Percentiles rank a stretch among this genome's conserved stretches.
phyloP scores from a whole-genome alignment of 2,329 filamentous ascomycete genomes.

The Trichoderma brevicompactum region DNA sequence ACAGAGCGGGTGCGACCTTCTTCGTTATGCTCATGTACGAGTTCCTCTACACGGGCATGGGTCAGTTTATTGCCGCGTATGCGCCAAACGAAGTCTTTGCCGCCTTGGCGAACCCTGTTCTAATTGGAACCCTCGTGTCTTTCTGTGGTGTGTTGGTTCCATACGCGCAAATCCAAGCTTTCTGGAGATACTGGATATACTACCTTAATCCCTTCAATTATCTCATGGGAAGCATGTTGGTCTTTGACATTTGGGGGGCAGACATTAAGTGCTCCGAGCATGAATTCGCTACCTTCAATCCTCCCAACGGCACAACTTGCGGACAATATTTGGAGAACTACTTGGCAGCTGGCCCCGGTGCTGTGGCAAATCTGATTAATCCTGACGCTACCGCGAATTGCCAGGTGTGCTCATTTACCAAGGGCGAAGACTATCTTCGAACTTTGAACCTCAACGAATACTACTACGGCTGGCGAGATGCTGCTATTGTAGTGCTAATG shows the following conservation, averaged over 20 bases:
- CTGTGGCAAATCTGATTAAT: conserved; percentile 59
- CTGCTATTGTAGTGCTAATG: conserved; percentile 62
- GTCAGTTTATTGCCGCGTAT: conserved; percentile 66
- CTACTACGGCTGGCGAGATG: conserved; percentile 69
- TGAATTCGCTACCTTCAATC: conserved; percentile 58
- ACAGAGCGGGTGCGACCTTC: conserved; percentile 56
- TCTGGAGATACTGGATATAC: conserved; percentile 72
- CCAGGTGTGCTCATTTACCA: conserved; percentile 63
- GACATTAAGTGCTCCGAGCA: conserved; percentile 51
- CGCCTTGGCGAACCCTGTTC: conserved; percentile 59
- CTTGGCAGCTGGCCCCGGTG: conserved; percentile 50
- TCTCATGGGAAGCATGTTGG: conserved; percentile 59
- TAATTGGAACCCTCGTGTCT: conserved; percentile 63
- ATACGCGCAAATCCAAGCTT: conserved; percentile 62
- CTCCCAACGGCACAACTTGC: conserved; percentile 59
- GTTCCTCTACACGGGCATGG: conserved; percentile 64
- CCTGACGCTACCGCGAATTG: conserved; percentile 61
- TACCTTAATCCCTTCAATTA: conserved; percentile 66
- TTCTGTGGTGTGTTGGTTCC: conserved; percentile 80
- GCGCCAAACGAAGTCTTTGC: conserved; percentile 65
- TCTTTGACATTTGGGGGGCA: conserved; percentile 54
- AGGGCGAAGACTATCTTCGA: conserved; percentile 62
- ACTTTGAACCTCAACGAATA: conserved; percentile 64
- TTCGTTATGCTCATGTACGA: conserved; percentile 64
- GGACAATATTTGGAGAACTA: conserved; percentile 60